Percentiles rank a stretch among this genome's conserved stretches.
These are phyloP conservation scores for Arthrocladium fulminans DNA, from an alignment of 2,329 filamentous ascomycete genomes.

Conservation along the genomic window DNA sequence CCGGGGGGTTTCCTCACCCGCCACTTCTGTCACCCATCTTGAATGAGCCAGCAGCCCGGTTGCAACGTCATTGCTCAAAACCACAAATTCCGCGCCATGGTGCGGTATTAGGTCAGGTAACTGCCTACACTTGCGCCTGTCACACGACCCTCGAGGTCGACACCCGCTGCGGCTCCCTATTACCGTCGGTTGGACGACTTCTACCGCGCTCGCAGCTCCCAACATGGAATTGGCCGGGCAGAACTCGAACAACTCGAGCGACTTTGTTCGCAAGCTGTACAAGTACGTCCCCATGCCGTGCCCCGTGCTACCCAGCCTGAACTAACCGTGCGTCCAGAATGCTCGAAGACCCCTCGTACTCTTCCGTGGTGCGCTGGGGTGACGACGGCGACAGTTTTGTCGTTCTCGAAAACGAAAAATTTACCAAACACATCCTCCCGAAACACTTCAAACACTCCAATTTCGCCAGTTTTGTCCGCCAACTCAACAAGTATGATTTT, in stretches of 20 bases:
- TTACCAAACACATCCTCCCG: slow-evolving; percentile 91
- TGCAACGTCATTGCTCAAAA: neutral
- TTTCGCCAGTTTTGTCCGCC: slow-evolving; percentile 91
- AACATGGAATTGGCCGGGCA: slow-evolving; percentile 4
- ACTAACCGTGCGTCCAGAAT: slow-evolving; percentile 51
- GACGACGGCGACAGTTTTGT: slow-evolving; percentile 94
- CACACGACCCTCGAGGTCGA: neutral
- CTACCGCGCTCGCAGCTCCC: neutral
- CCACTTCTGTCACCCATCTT: neutral
- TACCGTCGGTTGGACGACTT: neutral
- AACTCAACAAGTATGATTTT: slow-evolving; percentile 96
- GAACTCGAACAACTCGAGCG: slow-evolving; percentile 73
- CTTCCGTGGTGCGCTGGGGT: slow-evolving; percentile 89
- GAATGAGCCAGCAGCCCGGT: too few relatives aligned
- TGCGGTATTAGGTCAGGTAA: slow-evolving; percentile 5
- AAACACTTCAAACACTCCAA: slow-evolving; percentile 99
- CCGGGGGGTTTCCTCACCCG: neutral
- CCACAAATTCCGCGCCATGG: slow-evolving; percentile 1
- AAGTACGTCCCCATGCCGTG: slow-evolving; percentile 59
- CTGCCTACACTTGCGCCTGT: neutral
- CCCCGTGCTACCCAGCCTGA: slow-evolving; percentile 6
- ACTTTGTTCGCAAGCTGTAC: slow-evolving; percentile 97
- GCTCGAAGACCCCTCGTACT: slow-evolving; percentile 90
- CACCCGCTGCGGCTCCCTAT: neutral
- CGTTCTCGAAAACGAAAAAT: slow-evolving; percentile 96